Evolutionary conservation across 164 flowering plant genomes (phyloP).

Genomic region (Sedum album): DNA sequence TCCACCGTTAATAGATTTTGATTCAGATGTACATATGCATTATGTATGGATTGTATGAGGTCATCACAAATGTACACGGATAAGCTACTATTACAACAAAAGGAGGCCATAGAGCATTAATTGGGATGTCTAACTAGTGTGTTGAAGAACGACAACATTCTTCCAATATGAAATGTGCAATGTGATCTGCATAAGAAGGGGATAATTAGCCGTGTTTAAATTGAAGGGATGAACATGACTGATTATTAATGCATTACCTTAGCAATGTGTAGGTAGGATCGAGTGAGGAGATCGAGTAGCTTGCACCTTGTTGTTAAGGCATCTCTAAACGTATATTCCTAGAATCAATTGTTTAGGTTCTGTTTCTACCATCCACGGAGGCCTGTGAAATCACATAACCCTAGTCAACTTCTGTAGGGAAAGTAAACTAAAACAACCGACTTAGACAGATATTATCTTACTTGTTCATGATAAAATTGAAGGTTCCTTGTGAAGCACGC

Average conservation of each 20-base stretch:
- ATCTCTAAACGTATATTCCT: constrained; percentile 62
- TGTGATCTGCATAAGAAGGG: too few species aligned
- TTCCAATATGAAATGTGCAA: too few species aligned
- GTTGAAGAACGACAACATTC: too few species aligned
- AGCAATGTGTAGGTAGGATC: background rate
- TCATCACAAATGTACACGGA: too few species aligned
- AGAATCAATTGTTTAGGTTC: constrained; percentile 70
- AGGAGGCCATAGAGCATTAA: too few species aligned
- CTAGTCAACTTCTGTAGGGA: background rate
- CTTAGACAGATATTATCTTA: constrained; percentile 18
- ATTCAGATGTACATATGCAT: too few species aligned
- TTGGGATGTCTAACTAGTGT: too few species aligned
- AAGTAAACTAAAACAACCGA: background rate
- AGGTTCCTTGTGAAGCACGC: constrained; percentile 81
- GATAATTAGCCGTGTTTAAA: too few species aligned
- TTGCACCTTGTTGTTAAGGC: background rate
- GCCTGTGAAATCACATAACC: constrained; percentile 30
- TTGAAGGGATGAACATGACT: background rate
- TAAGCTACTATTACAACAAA: too few species aligned
- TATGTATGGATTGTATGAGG: too few species aligned
- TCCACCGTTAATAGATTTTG: too few species aligned
- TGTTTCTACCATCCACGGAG: constrained; percentile 97
- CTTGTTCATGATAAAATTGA: constrained; percentile 90
- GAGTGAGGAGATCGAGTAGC: background rate
- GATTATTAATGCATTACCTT: background rate